phyloP scores from a whole-genome alignment of 1,284 basidiomycete genomes.

The Bondarzewia mesenterica region DNA sequence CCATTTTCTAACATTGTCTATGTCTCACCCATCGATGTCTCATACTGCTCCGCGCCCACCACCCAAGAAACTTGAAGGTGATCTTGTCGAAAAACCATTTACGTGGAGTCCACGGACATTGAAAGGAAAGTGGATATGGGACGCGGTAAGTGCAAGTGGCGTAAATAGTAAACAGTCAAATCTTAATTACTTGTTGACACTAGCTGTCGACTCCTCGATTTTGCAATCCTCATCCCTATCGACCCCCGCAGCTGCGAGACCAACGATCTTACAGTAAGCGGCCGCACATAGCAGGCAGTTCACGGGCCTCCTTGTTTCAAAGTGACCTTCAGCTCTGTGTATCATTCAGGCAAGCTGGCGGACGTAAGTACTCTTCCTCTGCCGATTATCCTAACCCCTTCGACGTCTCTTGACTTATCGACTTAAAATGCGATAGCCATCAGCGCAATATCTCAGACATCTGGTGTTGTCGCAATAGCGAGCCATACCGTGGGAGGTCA shows the following conservation, averaged over 20 bases:
- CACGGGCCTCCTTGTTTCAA: not conserved
- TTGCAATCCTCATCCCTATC: not conserved
- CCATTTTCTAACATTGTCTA: not conserved
- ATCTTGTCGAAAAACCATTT: not conserved
- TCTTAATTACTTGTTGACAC: not conserved
- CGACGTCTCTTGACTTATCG: not conserved
- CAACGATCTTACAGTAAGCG: not conserved
- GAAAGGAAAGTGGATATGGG: not conserved
- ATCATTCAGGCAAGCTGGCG: slow-evolving; percentile 2
- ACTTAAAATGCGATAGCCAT: not conserved
- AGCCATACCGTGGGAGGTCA: slow-evolving; percentile 6
- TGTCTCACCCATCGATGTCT: not conserved
- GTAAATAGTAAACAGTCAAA: not conserved
- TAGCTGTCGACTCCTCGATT: not conserved
- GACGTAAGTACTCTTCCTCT: slow-evolving; percentile 1
- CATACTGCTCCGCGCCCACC: not conserved
- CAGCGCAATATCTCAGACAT: slow-evolving; percentile 2
- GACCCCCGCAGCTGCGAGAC: not conserved
- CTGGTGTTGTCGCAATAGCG: slow-evolving; percentile 1
- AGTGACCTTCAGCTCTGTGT: not conserved
- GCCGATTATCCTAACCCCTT: not conserved
- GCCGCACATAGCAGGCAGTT: not conserved
- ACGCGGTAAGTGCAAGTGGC: not conserved
- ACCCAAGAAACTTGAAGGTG: not conserved
- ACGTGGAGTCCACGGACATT: not conserved